These are phyloP conservation scores for Oryza longistaminata DNA, from an alignment of 176 grass and related monocot genomes.

Conservation along the genomic window DNA sequence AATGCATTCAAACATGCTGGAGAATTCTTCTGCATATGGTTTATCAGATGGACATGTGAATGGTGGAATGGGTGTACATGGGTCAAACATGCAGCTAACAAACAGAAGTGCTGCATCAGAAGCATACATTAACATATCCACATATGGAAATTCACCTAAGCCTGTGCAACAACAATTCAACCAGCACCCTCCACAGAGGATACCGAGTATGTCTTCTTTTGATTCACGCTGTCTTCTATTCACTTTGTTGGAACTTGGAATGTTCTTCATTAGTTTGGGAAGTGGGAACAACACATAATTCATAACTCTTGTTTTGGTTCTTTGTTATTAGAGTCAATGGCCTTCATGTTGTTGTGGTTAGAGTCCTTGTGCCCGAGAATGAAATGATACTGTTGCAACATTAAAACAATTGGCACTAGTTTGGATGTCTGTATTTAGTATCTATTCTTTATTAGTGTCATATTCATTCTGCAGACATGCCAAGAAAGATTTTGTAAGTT, in stretches of 20 bases:
- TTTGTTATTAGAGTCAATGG: constrained; percentile 6
- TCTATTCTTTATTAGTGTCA: not conserved
- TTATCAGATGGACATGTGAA: constrained; percentile 77
- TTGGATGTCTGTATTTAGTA: not conserved
- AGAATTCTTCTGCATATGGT: constrained; percentile 70
- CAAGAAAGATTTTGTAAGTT: not conserved
- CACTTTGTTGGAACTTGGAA: constrained; percentile 2
- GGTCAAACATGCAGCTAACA: constrained; percentile 64
- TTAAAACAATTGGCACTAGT: constrained; percentile 5
- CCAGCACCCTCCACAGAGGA: constrained; percentile 76
- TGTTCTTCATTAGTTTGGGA: not conserved
- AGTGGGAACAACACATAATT: constrained; percentile 4
- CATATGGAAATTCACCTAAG: constrained; percentile 73
- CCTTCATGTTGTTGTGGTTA: constrained; percentile 14
- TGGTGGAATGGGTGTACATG: constrained; percentile 71
- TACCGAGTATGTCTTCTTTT: constrained; percentile 66
- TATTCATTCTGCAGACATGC: not conserved
- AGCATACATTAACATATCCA: constrained; percentile 62
- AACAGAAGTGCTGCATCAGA: constrained; percentile 63
- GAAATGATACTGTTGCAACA: constrained; percentile 15
- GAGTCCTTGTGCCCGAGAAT: not conserved
- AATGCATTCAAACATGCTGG: constrained; percentile 69
- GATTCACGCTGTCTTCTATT: constrained; percentile 31
- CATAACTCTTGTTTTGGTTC: constrained; percentile 20
- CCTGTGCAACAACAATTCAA: constrained; percentile 79